Evolutionary conservation across 2,329 filamentous ascomycete species (phyloP), one percentile per base, ranked within the genome.

Genomic region (Microdochium bolleyi): DNA sequence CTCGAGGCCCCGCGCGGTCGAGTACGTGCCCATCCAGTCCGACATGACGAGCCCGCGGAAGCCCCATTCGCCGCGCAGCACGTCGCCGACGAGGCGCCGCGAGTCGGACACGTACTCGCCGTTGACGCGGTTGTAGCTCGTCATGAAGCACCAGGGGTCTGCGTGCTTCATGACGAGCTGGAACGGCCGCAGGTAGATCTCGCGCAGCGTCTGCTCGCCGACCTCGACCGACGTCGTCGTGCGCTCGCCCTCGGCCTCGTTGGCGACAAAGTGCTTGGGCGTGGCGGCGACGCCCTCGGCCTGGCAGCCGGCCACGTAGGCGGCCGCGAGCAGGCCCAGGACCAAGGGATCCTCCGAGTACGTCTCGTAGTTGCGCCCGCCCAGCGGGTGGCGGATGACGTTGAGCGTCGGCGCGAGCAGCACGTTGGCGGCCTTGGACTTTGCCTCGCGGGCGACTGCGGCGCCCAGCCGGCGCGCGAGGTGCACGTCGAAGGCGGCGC

Each of bases 181-280:
- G 57, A 89, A 89, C 0, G 86, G 86, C 48, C 83, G 80, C n/a
- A 89, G 77, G 58, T 89, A 89, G 0, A 89, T 72, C 62, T 89
- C 86, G 27, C 85, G 76, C 25, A 89, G 69, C 2, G 84, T 75
- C 37, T 85, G 74, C 59, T 89, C 84, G 25, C 79, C 75, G 49
- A 89, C 74, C 27, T 82, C 69, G 2, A 83, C 83, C 64, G 88
- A 77, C 54, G 87, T 78, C 0, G 79, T 84, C 58, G 85, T 73
- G 51, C 85, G 77, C 61, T 83, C 72, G 1, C 85, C 88, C 65
- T 89, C 86, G 62, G 88, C 82, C 63, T 89, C 86, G 57, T 84
- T 78, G 2, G 69, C 73, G 25, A 80, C 67, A 48, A 68, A 81
- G 58, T 83, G 69, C 57, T 71, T 71, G 32, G 67, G 67, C 52